These are phyloP conservation scores for Tricholoma furcatifolium DNA, from an alignment of 768 basidiomycete species.

Conservation along the genomic window DNA sequence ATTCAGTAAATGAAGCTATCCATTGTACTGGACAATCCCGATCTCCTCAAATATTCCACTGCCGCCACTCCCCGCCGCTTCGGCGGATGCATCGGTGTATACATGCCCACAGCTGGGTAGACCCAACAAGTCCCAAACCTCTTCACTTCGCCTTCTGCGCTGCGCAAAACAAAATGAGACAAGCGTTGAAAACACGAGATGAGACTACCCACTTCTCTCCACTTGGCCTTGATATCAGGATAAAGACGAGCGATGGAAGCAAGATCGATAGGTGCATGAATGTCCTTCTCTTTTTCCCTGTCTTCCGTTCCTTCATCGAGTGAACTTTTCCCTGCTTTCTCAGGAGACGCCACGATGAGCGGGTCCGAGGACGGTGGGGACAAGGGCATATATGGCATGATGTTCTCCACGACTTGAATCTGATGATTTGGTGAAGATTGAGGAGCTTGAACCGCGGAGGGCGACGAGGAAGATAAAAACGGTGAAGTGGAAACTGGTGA, in stretches of 20 bases:
- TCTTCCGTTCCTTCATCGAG: neutral
- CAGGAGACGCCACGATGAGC: neutral
- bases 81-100: constrained; percentile 9
- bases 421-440: neutral
- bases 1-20: neutral
- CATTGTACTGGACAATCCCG: neutral
- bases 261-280: neutral
- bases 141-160: constrained; percentile 15
- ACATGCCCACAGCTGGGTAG: constrained; percentile 21
- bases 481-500: constrained; percentile 14
- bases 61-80: neutral
- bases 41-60: neutral
- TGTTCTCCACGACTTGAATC: neutral
- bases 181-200: neutral
- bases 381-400: neutral
- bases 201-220: constrained; percentile 9
- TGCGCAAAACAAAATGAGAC: constrained; percentile 2
- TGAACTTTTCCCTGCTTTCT: neutral
- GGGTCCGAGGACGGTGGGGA: constrained; percentile 13
- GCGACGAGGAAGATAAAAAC: constrained; percentile 2
- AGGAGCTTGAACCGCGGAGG: neutral
- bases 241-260: constrained; percentile 6
- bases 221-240: constrained; percentile 6
- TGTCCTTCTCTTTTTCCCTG: neutral
- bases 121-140: constrained; percentile 15